phyloP scores from a whole-genome alignment of 2,329 filamentous ascomycete species.

The Talaromyces sp. region DNA sequence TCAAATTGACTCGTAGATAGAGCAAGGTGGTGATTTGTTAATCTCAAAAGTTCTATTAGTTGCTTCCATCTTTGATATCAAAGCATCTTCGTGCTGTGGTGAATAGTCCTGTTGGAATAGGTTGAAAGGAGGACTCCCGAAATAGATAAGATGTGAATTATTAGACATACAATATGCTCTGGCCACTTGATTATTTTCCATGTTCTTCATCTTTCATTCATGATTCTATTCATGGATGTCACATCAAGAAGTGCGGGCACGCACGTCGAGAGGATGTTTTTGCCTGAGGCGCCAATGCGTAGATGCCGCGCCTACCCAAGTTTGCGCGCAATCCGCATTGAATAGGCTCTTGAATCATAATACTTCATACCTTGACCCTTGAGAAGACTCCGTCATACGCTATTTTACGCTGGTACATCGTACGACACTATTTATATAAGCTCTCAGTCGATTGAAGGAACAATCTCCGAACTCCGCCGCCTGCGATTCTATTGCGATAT shows the following conservation, averaged over 20 bases:
- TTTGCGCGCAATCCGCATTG: background rate
- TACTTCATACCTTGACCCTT: no score
- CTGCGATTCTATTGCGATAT: background rate
- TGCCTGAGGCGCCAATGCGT: slow-evolving; percentile 18
- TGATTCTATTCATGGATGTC: background rate
- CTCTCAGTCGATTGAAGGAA: background rate
- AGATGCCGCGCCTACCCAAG: slow-evolving; percentile 1
- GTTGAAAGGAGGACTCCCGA: background rate
- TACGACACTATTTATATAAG: background rate
- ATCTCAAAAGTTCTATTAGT: background rate
- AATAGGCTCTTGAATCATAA: background rate
- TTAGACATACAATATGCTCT: background rate
- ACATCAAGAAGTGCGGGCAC: no score
- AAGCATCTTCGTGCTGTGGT: background rate
- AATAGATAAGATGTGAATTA: background rate
- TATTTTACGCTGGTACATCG: background rate
- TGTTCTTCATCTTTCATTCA: background rate
- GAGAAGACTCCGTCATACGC: background rate
- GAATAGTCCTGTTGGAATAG: background rate
- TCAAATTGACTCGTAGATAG: background rate
- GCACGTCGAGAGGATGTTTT: background rate
- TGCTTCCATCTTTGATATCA: background rate
- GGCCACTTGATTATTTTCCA: background rate
- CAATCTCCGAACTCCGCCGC: background rate
- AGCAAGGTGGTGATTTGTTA: background rate